phyloP scores from a whole-genome alignment of 2,329 filamentous ascomycete species.

The Bipolaris gigantea region DNA sequence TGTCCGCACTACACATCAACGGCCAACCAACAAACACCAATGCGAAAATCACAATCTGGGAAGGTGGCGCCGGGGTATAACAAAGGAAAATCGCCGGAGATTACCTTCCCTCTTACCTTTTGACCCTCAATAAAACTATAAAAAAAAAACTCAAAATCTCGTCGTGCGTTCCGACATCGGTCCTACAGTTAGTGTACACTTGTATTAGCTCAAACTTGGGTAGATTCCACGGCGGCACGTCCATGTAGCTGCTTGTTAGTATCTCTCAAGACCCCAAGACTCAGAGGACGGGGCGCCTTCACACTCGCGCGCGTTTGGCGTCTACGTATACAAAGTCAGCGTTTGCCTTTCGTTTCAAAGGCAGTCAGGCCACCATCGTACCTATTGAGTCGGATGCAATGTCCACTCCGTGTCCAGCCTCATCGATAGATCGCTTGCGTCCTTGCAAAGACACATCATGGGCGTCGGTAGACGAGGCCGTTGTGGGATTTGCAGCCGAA shows the following conservation, averaged over 20 bases:
- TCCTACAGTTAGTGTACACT: conserved; percentile 12
- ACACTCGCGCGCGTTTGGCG: conserved; percentile 38
- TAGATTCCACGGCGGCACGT: background rate
- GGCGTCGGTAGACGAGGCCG: conserved; percentile 28
- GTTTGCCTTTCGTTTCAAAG: conserved; percentile 1
- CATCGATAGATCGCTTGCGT: conserved; percentile 39
- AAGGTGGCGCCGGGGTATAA: background rate
- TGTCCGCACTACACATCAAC: background rate
- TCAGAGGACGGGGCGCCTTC: conserved; percentile 27
- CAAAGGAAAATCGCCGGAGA: conserved; percentile 6
- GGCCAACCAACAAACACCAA: conserved; percentile 1
- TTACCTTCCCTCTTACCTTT: conserved; percentile 11
- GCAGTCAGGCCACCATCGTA: conserved; percentile 12
- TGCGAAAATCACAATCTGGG: background rate
- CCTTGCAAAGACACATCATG: conserved; percentile 33
- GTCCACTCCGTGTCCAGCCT: conserved; percentile 34
- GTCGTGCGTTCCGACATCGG: background rate
- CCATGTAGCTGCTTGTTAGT: conserved; percentile 26
- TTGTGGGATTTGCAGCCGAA: conserved; percentile 33
- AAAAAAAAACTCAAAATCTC: background rate
- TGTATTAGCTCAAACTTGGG: conserved; percentile 6
- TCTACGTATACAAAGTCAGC: conserved; percentile 27
- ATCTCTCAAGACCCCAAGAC: conserved; percentile 8
- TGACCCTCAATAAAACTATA: background rate
- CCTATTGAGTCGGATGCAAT: conserved; percentile 34